These are phyloP conservation scores for Colletotrichum zoysiae DNA, from an alignment of 2,329 filamentous ascomycete genomes.

Conservation along the genomic window DNA sequence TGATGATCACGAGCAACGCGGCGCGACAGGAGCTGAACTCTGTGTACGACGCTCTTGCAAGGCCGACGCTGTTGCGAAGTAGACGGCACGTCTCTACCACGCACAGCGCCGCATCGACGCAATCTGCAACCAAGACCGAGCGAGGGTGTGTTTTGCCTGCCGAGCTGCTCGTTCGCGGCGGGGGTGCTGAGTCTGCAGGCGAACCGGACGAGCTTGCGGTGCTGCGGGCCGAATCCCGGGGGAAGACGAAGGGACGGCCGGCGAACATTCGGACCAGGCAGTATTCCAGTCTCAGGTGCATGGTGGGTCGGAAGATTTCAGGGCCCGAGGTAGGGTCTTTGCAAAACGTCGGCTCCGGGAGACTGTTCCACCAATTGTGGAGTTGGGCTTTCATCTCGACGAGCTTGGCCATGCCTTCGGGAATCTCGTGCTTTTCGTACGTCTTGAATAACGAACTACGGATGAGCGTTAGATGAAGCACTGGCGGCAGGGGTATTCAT, in stretches of 20 bases:
- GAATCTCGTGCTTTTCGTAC: constrained; percentile 49
- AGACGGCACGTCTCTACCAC: constrained; percentile 64
- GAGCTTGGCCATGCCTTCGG: constrained; percentile 50
- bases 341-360: constrained; percentile 49
- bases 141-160: constrained; percentile 48
- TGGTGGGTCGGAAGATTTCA: constrained; percentile 60
- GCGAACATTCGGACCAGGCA: constrained; percentile 66
- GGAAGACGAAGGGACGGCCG: constrained; percentile 66
- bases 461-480: constrained; percentile 11
- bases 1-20: constrained; percentile 62
- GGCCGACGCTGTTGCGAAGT: constrained; percentile 63
- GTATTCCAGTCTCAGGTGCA: constrained; percentile 66
- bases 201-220: constrained; percentile 48
- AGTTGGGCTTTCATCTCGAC: constrained; percentile 54
- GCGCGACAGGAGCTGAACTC: constrained; percentile 69
- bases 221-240: constrained; percentile 47
- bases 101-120: constrained; percentile 64
- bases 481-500: no score
- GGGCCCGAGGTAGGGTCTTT: constrained; percentile 56
- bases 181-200: constrained; percentile 46
- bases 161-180: constrained; percentile 41
- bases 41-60: constrained; percentile 67
- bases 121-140: constrained; percentile 61
- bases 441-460: constrained; percentile 52
- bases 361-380: constrained; percentile 54